phyloP scores from a whole-genome alignment of 495 filamentous ascomycete species.

The Entonaema liquescens region DNA sequence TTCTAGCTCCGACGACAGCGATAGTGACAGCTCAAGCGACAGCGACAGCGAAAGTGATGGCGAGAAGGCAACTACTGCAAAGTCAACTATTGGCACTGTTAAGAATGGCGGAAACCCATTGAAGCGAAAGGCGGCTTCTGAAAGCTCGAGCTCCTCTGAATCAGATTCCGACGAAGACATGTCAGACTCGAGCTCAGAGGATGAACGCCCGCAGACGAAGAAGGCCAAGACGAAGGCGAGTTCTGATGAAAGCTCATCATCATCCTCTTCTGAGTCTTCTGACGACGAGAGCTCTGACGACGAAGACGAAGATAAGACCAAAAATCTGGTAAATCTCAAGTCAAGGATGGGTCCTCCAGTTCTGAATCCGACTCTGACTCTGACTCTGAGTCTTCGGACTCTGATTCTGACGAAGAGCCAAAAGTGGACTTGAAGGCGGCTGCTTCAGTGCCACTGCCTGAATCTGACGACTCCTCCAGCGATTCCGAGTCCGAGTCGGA shows the following conservation, averaged over 20 bases:
- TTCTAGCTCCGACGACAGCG: conserved; percentile 58
- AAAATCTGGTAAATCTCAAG: conserved; percentile 26
- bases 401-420: conserved; percentile 44
- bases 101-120: conserved; percentile 49
- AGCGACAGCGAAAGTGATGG: conserved; percentile 64
- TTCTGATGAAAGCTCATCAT: conserved; percentile 42
- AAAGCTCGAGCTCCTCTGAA: conserved; percentile 54
- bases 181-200: conserved; percentile 42
- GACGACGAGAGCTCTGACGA: conserved; percentile 49
- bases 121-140: conserved; percentile 73
- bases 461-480: conserved; percentile 49
- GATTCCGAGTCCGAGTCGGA: conserved; percentile 51
- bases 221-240: conserved; percentile 47
- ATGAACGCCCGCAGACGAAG: conserved; percentile 49
- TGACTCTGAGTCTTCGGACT: conserved; percentile 54
- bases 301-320: conserved; percentile 45
- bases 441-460: conserved; percentile 56
- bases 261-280: conserved; percentile 49
- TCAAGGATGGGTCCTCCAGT: conserved; percentile 49
- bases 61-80: conserved; percentile 57
- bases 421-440: conserved; percentile 59
- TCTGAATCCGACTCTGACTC: conserved; percentile 56
- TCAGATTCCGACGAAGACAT: conserved; percentile 51
- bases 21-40: conserved; percentile 48
- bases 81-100: conserved; percentile 46